Evolutionary conservation across 306 rosid species (phyloP).

Genomic region (Vachellia collinsii): DNA sequence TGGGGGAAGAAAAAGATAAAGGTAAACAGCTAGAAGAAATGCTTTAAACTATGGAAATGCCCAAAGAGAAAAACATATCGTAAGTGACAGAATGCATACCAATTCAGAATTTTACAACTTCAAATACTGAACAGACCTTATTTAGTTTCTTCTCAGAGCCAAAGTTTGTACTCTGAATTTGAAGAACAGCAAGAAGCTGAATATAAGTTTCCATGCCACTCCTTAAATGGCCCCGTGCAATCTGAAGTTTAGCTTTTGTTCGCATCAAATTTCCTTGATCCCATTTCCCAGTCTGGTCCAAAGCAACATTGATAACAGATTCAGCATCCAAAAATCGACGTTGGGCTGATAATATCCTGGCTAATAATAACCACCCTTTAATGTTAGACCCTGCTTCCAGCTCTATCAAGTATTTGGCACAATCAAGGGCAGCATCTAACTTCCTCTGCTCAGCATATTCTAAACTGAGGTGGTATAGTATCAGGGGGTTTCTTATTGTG

Average conservation of each 20-base stretch:
- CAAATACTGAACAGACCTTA: conserved; percentile 53
- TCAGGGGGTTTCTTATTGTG: conserved; percentile 56
- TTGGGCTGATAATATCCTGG: conserved; percentile 78
- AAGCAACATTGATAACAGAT: conserved; percentile 72
- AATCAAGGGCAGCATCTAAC: conserved; percentile 65
- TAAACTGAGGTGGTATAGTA: conserved; percentile 75
- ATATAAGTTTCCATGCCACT: conserved; percentile 70
- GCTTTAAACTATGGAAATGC: background rate
- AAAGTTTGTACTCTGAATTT: conserved; percentile 74
- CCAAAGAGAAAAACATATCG: background rate
- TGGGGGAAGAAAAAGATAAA: background rate
- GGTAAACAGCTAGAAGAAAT: conserved; percentile 35
- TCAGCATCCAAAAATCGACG: conserved; percentile 70
- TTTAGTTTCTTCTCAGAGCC: conserved; percentile 57
- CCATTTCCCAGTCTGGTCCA: conserved; percentile 97
- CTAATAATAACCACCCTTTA: conserved; percentile 76
- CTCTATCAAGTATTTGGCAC: conserved; percentile 66
- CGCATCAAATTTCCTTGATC: conserved; percentile 82
- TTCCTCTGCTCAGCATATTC: conserved; percentile 85
- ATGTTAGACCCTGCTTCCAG: conserved; percentile 72
- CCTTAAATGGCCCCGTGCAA: conserved; percentile 73
- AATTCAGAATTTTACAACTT: conserved; percentile 12
- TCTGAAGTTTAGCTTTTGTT: conserved; percentile 86
- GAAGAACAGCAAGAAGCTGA: conserved; percentile 82
- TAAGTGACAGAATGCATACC: background rate